Percentiles rank a stretch among this genome's conserved stretches.
phyloP scores from a whole-genome alignment of 208 protist species.

The Leptomonas seymouri region DNA sequence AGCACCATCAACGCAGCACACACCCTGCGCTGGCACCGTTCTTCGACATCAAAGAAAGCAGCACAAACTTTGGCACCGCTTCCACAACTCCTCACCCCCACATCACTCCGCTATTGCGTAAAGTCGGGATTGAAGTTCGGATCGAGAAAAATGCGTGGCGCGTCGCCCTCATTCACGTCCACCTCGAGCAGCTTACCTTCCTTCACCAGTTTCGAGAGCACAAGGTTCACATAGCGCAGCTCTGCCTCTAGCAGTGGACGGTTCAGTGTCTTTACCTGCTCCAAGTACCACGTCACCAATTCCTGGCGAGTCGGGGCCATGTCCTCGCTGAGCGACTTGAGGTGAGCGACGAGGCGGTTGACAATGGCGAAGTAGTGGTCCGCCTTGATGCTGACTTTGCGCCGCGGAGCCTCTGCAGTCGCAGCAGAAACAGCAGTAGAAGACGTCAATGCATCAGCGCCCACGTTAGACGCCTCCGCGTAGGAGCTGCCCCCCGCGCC shows the following conservation, averaged over 20 bases:
- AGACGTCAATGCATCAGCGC: slow-evolving; percentile 6
- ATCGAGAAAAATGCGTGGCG: slow-evolving; percentile 75
- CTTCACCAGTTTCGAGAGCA: slow-evolving; percentile 74
- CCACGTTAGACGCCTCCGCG: slow-evolving; percentile 1
- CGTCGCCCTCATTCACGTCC: slow-evolving; percentile 65
- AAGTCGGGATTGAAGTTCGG: slow-evolving; percentile 88
- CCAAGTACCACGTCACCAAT: slow-evolving; percentile 87
- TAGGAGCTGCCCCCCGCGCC: background rate
- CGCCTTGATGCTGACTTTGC: slow-evolving; percentile 73
- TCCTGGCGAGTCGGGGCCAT: slow-evolving; percentile 75
- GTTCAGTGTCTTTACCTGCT: slow-evolving; percentile 84
- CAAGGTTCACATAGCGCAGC: slow-evolving; percentile 77
- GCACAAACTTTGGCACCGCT: background rate
- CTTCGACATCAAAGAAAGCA: background rate
- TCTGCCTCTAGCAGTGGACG: slow-evolving; percentile 81
- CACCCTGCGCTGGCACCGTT: too few relatives aligned
- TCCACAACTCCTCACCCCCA: background rate
- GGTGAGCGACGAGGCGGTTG: slow-evolving; percentile 67
- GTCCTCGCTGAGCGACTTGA: slow-evolving; percentile 74
- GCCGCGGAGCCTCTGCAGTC: slow-evolving; percentile 18
- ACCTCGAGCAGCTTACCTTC: slow-evolving; percentile 90
- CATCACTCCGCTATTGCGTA: slow-evolving; percentile 26
- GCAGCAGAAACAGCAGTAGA: slow-evolving; percentile 2
- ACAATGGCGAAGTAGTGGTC: slow-evolving; percentile 91
- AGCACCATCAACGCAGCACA: too few relatives aligned